Evolutionary conservation across 257 asterid genomes (phyloP), one percentile per base, ranked within the genome.

Genomic region (Fraxinus pennsylvanica): DNA sequence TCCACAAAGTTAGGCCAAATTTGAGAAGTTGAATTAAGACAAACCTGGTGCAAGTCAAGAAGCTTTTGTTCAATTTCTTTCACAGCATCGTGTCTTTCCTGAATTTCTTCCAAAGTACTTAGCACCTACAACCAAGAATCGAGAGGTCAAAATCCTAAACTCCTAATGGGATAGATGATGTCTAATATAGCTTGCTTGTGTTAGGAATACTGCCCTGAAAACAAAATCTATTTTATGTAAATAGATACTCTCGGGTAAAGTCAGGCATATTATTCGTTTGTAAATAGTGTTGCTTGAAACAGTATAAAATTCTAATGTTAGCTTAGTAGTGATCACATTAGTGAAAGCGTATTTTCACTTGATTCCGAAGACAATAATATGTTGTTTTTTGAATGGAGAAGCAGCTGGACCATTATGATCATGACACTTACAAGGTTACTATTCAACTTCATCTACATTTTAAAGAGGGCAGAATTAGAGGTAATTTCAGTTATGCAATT

Each of bases 81-180:
- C 13, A 93, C 94, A 12, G 98, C 86, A 74, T 91, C 97, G 63
- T 91, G 97, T 85, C 98, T 90, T 87, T 93, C 98, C 74, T 93
- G 98, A 87, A 93, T 91, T 77, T 93, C 98, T 88, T 91, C 98
- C 71, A 93, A 68, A 27, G 94, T 89, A 82, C 84, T 87, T 47
- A 90, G 68, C 73, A 93, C 89, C 98, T 93, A 73, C 54, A 81
- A 38, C 41, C 66, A 73, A 33, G 72, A 76, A 8, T 32, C 52
- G 36, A 77, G 47, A 74, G 43, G 47, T 14, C 45, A 47, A 57
- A 77, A 47, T n/a, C 5, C 14, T 21, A 22, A 61, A 61, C 27
- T n/a, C 7, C 8, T 5, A 19, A 57, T 57, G 9, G 0, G 66
- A 57, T 43, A 13, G 52, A 43, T 41, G 15, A 47, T 15, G 21